Evolutionary conservation across 2,329 filamentous ascomycete species (phyloP), one percentile per base, ranked within the genome.

Genomic region (Fusarium odoratissimum): DNA sequence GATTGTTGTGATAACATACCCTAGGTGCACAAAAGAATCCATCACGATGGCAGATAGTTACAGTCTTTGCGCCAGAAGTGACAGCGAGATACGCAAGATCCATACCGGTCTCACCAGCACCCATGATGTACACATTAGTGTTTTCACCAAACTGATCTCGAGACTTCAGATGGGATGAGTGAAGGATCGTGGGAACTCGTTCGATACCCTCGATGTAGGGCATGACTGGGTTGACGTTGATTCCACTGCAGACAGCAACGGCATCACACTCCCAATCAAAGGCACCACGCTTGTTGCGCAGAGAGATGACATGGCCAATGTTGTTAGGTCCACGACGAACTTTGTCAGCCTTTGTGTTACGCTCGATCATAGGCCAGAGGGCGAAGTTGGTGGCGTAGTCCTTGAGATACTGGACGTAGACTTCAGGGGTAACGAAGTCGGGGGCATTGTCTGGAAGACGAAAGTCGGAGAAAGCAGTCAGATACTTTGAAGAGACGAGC

Each of bases 401-500:
- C 9, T 81, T 77, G 14, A 87, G 83, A 60, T 87, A 87, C 17
- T 78, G 56, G 21, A 84, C 79, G 65, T 86, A 87, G 4, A 76
- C 73, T 12, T 78, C 69, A 1, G 83, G 80, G 5, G 80, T 81
- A 12, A 86, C 70, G 63, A 87, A 87, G 67, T 87, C 85, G 12
- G 84, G 82, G 2, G 80, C 80, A 14, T 84, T 80, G 3, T 78
- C 55, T 4, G 83, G 77, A 9, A 84, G 80, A 2, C 86, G 82
- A 64, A 85, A 85, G 69, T 87, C 86, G 2, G 86, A 87, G 68
- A 87, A 88, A 23, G 83, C 78, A 1, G 85, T 87, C 13, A 88
- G 79, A 46, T 86, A 85, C 67, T 86, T 86, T 6, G 85, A 86
- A 3, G 84, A 86, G 3, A 87, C 85, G 4, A 86, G 80, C 82